Evolutionary conservation across 768 basidiomycete genomes (phyloP).

Genomic region (Xerocomellus chrysenteron): DNA sequence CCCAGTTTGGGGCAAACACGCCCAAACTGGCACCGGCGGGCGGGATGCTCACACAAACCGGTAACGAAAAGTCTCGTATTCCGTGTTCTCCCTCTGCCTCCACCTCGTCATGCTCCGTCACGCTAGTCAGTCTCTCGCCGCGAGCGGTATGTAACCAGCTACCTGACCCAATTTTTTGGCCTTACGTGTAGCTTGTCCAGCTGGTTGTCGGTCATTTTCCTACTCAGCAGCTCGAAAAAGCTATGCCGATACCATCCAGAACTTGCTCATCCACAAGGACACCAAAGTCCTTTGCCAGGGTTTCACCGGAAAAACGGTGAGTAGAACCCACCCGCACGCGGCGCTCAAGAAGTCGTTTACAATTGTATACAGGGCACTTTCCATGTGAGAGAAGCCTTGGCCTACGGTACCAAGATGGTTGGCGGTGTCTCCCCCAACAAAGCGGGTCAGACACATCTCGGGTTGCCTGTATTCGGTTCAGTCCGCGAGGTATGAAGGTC

Average conservation of each 20-base stretch:
- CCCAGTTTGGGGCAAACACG: conserved; percentile 17
- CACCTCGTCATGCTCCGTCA: conserved; percentile 51
- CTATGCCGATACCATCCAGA: conserved; percentile 89
- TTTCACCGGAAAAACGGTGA: conserved; percentile 94
- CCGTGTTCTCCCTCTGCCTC: conserved; percentile 8
- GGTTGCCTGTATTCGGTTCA: conserved; percentile 89
- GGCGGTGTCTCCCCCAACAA: conserved; percentile 97
- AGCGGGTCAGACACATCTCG: conserved; percentile 93
- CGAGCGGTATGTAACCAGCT: conserved; percentile 43
- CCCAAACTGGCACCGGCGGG: conserved; percentile 26
- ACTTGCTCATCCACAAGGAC: conserved; percentile 91
- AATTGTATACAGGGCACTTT: conserved; percentile 75
- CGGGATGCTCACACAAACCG: conserved; percentile 15
- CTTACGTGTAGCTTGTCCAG: conserved; percentile 30
- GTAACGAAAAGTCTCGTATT: conserved; percentile 8
- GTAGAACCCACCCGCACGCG: conserved; percentile 16
- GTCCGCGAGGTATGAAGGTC: conserved; percentile 74
- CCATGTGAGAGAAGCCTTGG: conserved; percentile 90
- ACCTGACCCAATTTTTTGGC: background rate
- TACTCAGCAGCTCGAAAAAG: conserved; percentile 68
- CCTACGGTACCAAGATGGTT: conserved; percentile 96
- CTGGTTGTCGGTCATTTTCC: conserved; percentile 79
- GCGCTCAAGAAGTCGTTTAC: background rate
- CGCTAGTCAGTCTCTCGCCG: conserved; percentile 55
- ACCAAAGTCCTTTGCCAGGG: conserved; percentile 92